Percentiles rank a stretch among this genome's conserved stretches.
Evolutionary conservation across 169 alveolate genomes (phyloP).

Genomic region (Babesia gibsoni): DNA sequence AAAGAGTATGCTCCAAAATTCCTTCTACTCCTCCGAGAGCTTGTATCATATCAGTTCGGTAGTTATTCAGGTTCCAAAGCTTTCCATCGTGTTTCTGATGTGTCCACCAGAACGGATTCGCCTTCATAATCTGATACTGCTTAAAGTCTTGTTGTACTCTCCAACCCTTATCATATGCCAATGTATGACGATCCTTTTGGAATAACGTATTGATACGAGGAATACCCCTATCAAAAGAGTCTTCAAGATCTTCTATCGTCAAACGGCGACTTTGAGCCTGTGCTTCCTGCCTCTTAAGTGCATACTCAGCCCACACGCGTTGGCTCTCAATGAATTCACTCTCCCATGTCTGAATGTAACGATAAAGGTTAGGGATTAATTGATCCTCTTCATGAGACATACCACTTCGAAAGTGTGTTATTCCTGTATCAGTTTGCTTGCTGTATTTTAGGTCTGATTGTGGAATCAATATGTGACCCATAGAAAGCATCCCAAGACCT

Average conservation of each 20-base stretch:
- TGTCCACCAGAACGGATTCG: slow-evolving; percentile 99
- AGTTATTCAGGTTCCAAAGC: slow-evolving; percentile 99
- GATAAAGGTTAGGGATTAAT: slow-evolving; percentile 97
- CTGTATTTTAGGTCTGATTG: slow-evolving; percentile 96
- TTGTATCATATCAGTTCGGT: slow-evolving; percentile 99
- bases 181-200: slow-evolving; percentile 98
- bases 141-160: slow-evolving; percentile 98
- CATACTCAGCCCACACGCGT: slow-evolving; percentile 99
- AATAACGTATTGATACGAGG: slow-evolving; percentile 99
- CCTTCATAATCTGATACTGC: slow-evolving; percentile 92
- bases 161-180: slow-evolving; percentile 99
- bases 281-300: slow-evolving; percentile 98
- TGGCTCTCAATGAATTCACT: slow-evolving; percentile 98
- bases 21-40: slow-evolving; percentile 99
- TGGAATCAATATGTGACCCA: slow-evolving; percentile 99
- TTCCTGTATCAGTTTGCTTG: slow-evolving; percentile 97
- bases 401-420: slow-evolving; percentile 99
- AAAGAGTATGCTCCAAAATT: slow-evolving; percentile 99
- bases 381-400: slow-evolving; percentile 99
- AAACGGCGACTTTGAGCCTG: slow-evolving; percentile 96
- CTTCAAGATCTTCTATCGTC: slow-evolving; percentile 99
- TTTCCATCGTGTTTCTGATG: slow-evolving; percentile 99
- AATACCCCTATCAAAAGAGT: slow-evolving; percentile 99
- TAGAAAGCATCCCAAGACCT: slow-evolving; percentile 99
- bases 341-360: slow-evolving; percentile 98